phyloP scores from a whole-genome alignment of 2,329 filamentous ascomycete genomes.

The Exophiala sp. region DNA sequence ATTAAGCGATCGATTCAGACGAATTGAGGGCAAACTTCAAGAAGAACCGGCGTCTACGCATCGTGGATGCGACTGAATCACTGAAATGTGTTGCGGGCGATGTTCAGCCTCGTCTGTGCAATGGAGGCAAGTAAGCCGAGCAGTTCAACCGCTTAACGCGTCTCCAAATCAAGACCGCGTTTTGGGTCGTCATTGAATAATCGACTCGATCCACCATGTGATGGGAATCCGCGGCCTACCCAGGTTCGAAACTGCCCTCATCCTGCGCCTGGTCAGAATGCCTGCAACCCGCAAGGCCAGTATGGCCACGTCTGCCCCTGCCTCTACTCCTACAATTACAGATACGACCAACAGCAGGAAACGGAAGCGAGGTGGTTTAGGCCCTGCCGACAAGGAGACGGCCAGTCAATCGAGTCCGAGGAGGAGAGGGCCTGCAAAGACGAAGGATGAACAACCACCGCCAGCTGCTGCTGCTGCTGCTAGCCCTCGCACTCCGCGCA shows the following conservation, averaged over 20 bases:
- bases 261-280: background rate
- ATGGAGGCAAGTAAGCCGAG: slow-evolving; percentile 3
- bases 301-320: background rate
- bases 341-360: slow-evolving; percentile 2
- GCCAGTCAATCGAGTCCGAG: slow-evolving; percentile 1
- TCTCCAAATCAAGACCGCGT: background rate
- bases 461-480: background rate
- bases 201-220: background rate
- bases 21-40: background rate
- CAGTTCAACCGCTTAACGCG: background rate
- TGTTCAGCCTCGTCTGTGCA: too few species aligned
- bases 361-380: slow-evolving; percentile 10
- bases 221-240: background rate
- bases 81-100: background rate
- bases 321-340: background rate
- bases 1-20: background rate
- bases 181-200: background rate
- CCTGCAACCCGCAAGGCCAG: slow-evolving; percentile 7
- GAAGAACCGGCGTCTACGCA: too few species aligned
- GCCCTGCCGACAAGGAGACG: background rate
- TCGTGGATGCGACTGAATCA: too few species aligned
- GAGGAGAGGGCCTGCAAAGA: slow-evolving; percentile 4
- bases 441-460: background rate
- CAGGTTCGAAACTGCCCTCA: background rate
- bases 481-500: background rate